Base-by-base conservation (phyloP, 2,329 filamentous ascomycete species). In the Huntiella abstrusa region DNA sequence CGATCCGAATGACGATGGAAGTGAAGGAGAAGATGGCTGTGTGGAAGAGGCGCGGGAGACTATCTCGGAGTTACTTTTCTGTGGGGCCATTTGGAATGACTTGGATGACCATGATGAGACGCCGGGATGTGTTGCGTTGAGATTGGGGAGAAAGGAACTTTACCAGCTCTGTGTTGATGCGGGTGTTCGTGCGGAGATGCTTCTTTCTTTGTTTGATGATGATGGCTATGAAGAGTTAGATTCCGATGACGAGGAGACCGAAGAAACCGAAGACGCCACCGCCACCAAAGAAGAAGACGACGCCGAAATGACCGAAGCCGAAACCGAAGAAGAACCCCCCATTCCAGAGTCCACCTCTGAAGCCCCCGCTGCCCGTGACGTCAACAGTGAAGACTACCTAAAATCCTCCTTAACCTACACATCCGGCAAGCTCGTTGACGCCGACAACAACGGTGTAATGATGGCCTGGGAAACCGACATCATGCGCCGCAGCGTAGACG, bases 11-110 rank as follows among this genome's bases (percentile, higher is more conserved):
- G 54, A 56, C 7, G 50, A 53, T 11, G 53, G 52, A 4, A 53
- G 57, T 2, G 59, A 60, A 2, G 58, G 58, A 7, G 62, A 64
- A 17, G 61, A 64, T 19, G 54, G 62, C 45, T 58, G 61, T 19
- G 60, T 81, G 32, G 71, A 77, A 41, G 71, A 73, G 35, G 82
- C 77, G 2, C 70, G 71, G 47, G 73, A 77, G 45, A 79, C 80
- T 0, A 66, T 95, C 4, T 72, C 74, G 53, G 73, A 91, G 56
- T 69, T 96, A 5, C 76, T 96, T 50, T 72, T 87, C 56, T 80
- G 82, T 54, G 91, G 91, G 32, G 91, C 85, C 8, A 95, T 96
- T 54, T 98, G 91, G 91, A 98, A 98, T 64, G 87, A 95, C 59
- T 67, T 96, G 47, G 85, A 96, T 60, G 64, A 68, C 53, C 80